A percentile compares a stretch with the other conserved stretches of the same genome.
These are phyloP conservation scores for Glycyrrhiza uralensis DNA, from an alignment of 306 rosid species.

Conservation along the genomic window DNA sequence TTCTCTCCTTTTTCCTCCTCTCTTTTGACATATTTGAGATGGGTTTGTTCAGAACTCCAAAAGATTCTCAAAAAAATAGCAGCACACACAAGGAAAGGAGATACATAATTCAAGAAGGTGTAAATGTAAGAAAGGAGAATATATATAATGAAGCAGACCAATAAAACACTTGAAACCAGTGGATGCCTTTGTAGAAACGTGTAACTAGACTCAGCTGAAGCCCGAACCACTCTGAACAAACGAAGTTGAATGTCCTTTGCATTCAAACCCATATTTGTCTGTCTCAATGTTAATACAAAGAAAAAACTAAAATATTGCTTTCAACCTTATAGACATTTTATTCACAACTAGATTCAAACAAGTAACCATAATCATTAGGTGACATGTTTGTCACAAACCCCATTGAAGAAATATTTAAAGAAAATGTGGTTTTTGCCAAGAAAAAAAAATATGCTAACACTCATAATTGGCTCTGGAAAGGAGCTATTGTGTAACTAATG, in stretches of 20 bases:
- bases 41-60: slow-evolving; percentile 69
- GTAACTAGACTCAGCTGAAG: slow-evolving; percentile 35
- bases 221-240: slow-evolving; percentile 31
- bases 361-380: background rate
- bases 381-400: background rate
- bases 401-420: background rate
- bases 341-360: background rate
- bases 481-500: background rate
- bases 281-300: background rate
- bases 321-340: slow-evolving; percentile 4
- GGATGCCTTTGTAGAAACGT: slow-evolving; percentile 49
- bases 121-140: slow-evolving; percentile 47
- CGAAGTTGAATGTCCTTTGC: slow-evolving; percentile 42
- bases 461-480: background rate
- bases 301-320: background rate
- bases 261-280: slow-evolving; percentile 55
- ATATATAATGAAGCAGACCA: slow-evolving; percentile 35
- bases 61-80: slow-evolving; percentile 53
- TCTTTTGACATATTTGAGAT: slow-evolving; percentile 24
- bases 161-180: slow-evolving; percentile 29
- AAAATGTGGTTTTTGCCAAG: background rate
- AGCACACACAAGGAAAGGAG: slow-evolving; percentile 58
- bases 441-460: background rate
- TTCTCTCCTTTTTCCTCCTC: slow-evolving; percentile 20
- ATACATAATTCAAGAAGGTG: slow-evolving; percentile 43